These are phyloP conservation scores for Coemansia asiatica DNA, from an alignment of 192 early-diverging fungal species.

Conservation along the genomic window DNA sequence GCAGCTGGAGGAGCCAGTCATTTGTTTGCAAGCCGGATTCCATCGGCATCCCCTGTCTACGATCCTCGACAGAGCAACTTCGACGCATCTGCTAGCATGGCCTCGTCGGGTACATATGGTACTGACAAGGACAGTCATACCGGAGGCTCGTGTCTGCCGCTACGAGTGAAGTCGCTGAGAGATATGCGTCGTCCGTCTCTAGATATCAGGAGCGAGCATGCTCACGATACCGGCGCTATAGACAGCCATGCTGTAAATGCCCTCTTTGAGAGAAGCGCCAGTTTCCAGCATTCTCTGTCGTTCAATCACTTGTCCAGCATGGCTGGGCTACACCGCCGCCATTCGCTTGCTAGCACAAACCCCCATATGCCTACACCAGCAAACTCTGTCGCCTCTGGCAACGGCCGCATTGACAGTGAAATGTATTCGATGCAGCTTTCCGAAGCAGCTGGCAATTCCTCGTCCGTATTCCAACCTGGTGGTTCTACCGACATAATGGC, in stretches of 20 bases:
- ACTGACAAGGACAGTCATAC: constrained; percentile 5
- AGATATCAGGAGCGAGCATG: constrained; percentile 16
- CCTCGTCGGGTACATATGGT: background rate
- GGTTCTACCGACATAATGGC: constrained; percentile 3
- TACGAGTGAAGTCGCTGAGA: constrained; percentile 37
- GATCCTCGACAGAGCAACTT: background rate
- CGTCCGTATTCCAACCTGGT: background rate
- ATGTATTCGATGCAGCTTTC: background rate
- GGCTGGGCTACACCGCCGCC: constrained; percentile 35
- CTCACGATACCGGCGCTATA: background rate
- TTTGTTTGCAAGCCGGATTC: constrained; percentile 9
- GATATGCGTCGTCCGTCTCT: constrained; percentile 38
- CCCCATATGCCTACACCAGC: constrained; percentile 13
- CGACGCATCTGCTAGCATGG: background rate
- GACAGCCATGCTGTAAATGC: constrained; percentile 20
- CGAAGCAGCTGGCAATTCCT: background rate
- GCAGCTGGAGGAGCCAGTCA: background rate
- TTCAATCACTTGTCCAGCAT: constrained; percentile 26
- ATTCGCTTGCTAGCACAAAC: constrained; percentile 38
- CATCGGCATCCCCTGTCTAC: constrained; percentile 17
- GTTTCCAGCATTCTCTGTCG: constrained; percentile 21
- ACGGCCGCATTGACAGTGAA: background rate
- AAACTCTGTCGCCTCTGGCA: background rate
- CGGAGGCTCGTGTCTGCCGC: constrained; percentile 17
- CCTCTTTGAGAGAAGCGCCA: constrained; percentile 27